phyloP scores from a whole-genome alignment of 345 rosid genomes.

The Brassica carinata region DNA sequence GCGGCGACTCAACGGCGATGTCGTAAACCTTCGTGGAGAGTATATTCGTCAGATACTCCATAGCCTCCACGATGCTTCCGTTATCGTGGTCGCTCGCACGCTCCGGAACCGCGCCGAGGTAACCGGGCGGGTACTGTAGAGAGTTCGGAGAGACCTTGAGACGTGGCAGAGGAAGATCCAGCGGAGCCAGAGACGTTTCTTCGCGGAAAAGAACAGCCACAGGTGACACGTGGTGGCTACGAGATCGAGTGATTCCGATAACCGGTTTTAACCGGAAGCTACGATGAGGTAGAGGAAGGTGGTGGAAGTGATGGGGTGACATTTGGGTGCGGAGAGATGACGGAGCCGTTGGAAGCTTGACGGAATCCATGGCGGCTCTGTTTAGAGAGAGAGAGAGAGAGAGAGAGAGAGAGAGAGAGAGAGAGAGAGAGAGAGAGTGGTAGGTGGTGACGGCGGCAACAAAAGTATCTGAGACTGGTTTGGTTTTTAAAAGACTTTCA shows the following conservation, averaged over 20 bases:
- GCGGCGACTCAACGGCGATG: conserved; percentile 78
- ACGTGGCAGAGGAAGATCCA: conserved; percentile 13
- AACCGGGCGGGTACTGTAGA: conserved; percentile 80
- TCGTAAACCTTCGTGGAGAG: conserved; percentile 81
- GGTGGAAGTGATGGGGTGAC: not conserved
- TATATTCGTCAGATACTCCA: conserved; percentile 78
- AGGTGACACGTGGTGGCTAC: conserved; percentile 31
- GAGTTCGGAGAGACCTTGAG: conserved; percentile 56
- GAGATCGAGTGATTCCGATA: conserved; percentile 36
- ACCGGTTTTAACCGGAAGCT: conserved; percentile 29
- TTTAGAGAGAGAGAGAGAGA: not conserved
- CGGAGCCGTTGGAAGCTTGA: conserved; percentile 27
- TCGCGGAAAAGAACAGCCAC: conserved; percentile 34
- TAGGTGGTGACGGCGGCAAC: conserved; percentile 18
- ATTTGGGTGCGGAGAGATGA: conserved; percentile 26
- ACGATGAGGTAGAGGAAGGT: conserved; percentile 20
- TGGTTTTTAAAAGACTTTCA: not conserved
- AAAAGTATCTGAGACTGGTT: not conserved
- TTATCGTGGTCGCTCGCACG: conserved; percentile 35
- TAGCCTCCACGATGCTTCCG: conserved; percentile 47
- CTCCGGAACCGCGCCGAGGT: conserved; percentile 80
- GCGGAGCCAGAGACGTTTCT: conserved; percentile 25
- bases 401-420: not conserved
- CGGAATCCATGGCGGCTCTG: conserved; percentile 40
- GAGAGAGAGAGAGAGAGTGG: not conserved